A percentile compares a stretch with the other conserved stretches of the same genome.
Conservation (phyloP, 2,329 filamentous ascomycete species). For the Colletotrichum brevisporum region DNA sequence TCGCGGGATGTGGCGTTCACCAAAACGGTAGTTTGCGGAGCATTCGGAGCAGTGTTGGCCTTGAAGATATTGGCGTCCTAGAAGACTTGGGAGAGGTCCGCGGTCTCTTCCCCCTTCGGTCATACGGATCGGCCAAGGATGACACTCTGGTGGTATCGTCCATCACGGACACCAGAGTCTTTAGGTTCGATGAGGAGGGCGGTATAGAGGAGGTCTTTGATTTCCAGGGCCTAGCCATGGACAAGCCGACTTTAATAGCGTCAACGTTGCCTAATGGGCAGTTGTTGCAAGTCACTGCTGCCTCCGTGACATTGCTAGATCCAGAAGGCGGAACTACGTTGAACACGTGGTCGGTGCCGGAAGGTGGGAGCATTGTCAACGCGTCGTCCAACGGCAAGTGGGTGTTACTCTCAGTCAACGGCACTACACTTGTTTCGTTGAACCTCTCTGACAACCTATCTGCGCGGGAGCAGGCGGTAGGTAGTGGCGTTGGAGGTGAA, state of each 20-base stretch:
- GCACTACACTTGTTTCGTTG: constrained; percentile 79
- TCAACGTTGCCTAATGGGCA: constrained; percentile 62
- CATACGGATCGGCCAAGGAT: constrained; percentile 60
- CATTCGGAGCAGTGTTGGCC: constrained; percentile 91
- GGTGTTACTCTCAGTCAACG: constrained; percentile 82
- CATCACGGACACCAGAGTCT: constrained; percentile 85
- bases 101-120: constrained; percentile 78
- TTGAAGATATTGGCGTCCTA: constrained; percentile 88
- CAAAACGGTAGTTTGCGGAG: constrained; percentile 90
- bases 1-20: constrained; percentile 92
- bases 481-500: constrained; percentile 56
- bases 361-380: constrained; percentile 76
- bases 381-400: constrained; percentile 81
- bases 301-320: constrained; percentile 32
- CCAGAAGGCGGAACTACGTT: constrained; percentile 37
- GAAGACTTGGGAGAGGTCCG: constrained; percentile 83
- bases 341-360: constrained; percentile 45
- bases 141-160: constrained; percentile 87
- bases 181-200: constrained; percentile 80
- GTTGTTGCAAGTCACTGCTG: constrained; percentile 37
- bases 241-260: constrained; percentile 79
- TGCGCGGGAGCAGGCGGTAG: constrained; percentile 72
- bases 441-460: constrained; percentile 72
- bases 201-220: constrained; percentile 89
- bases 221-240: constrained; percentile 79